These are phyloP conservation scores for Spergularia bocconei DNA, from an alignment of 148 eudicot genomes.

Conservation along the genomic window DNA sequence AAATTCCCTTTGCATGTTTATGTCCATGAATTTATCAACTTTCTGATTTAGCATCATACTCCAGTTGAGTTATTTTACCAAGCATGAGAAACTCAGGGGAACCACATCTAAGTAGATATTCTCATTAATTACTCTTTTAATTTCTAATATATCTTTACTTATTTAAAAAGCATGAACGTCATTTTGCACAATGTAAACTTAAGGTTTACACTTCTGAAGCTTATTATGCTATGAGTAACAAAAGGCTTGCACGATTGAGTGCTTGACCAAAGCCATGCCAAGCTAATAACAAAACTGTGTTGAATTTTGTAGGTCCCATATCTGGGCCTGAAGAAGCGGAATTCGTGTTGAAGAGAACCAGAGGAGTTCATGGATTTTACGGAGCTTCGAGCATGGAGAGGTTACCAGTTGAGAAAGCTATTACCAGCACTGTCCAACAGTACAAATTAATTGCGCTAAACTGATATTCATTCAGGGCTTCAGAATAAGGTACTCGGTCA, in stretches of 20 bases:
- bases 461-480: conserved; percentile 17
- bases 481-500: neutral
- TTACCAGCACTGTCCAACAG: conserved; percentile 63
- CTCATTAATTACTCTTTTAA: too few species aligned
- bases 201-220: neutral
- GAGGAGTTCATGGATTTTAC: conserved; percentile 89
- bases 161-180: too few species aligned
- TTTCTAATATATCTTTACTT: too few species aligned
- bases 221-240: neutral
- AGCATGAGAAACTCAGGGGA: too few species aligned
- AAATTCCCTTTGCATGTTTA: too few species aligned
- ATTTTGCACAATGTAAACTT: too few species aligned
- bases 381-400: conserved; percentile 99
- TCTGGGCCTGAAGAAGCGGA: conserved; percentile 88
- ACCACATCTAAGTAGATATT: too few species aligned
- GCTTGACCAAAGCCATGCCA: neutral
- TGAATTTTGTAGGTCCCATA: conserved; percentile 67
- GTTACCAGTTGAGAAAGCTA: conserved; percentile 96
- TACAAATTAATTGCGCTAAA: conserved; percentile 67
- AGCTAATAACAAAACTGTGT: neutral
- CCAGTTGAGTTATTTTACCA: too few species aligned
- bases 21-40: too few species aligned
- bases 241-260: neutral
- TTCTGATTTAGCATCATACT: too few species aligned
- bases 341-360: conserved; percentile 78